A percentile compares a stretch with the other conserved stretches of the same genome.
These are phyloP conservation scores for Bolboschoenus planiculmis DNA, from an alignment of 176 grass and related monocot species.

Conservation along the genomic window DNA sequence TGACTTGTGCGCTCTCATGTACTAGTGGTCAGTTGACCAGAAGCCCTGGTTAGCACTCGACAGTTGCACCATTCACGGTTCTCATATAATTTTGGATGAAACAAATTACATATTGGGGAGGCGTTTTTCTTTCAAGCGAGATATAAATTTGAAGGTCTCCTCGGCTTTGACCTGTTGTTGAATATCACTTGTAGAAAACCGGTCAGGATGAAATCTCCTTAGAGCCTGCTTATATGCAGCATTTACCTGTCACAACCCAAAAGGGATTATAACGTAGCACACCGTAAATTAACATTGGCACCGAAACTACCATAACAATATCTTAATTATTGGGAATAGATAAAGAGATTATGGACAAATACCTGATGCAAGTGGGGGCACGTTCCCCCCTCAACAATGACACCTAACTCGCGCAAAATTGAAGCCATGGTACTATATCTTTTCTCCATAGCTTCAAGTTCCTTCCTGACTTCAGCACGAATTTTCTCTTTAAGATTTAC, in stretches of 20 bases:
- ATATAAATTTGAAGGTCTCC: conserved; percentile 94
- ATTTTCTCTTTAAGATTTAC: conserved; percentile 67
- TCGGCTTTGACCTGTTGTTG: conserved; percentile 83
- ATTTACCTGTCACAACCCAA: conserved; percentile 50
- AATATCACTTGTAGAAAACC: conserved; percentile 65
- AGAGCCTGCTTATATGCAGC: conserved; percentile 77
- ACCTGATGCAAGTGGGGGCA: conserved; percentile 44
- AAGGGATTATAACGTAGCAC: neutral
- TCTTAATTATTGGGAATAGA: neutral
- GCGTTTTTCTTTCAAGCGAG: conserved; percentile 71
- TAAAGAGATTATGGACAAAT: neutral
- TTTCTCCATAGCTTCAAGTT: conserved; percentile 66
- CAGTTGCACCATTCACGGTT: neutral
- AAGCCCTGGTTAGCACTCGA: neutral
- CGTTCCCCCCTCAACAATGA: conserved; percentile 41
- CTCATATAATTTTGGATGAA: neutral
- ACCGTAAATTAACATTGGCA: neutral
- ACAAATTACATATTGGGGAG: conserved; percentile 8
- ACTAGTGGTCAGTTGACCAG: neutral
- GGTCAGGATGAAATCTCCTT: conserved; percentile 80
- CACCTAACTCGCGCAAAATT: conserved; percentile 55
- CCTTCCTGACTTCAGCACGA: conserved; percentile 47
- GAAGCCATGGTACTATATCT: conserved; percentile 52
- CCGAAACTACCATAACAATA: neutral
- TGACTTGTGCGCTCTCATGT: neutral